Conservation (phyloP, 2,329 filamentous ascomycete genomes). For the Ceratocystis variospora region DNA sequence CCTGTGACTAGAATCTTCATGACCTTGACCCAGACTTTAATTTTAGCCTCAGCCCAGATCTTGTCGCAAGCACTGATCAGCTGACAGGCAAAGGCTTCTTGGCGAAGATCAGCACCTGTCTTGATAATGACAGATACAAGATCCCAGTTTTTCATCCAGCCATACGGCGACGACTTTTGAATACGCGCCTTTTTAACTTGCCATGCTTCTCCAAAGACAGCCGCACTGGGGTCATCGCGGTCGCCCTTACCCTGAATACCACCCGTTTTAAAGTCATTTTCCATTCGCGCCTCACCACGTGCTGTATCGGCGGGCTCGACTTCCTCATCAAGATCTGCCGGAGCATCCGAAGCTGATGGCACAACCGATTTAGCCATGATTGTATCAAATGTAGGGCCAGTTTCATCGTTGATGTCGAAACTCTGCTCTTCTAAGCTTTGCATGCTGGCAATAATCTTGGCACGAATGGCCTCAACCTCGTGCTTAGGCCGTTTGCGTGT, state of each 20-base stretch:
- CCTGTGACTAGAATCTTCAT: slow-evolving; percentile 81
- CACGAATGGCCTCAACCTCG: slow-evolving; percentile 70
- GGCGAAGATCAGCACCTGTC: slow-evolving; percentile 67
- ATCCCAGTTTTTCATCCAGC: slow-evolving; percentile 85
- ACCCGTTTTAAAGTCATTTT: slow-evolving; percentile 77
- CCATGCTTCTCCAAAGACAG: slow-evolving; percentile 79
- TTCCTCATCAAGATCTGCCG: slow-evolving; percentile 13
- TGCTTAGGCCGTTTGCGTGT: slow-evolving; percentile 65
- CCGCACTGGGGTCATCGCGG: slow-evolving; percentile 71
- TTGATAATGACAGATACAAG: slow-evolving; percentile 78
- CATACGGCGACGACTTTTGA: slow-evolving; percentile 68
- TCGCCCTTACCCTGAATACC: slow-evolving; percentile 69
- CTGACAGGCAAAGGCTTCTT: slow-evolving; percentile 79
- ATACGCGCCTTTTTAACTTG: slow-evolving; percentile 72
- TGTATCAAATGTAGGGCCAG: slow-evolving; percentile 62
- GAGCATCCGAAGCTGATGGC: slow-evolving; percentile 28
- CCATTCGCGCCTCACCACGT: slow-evolving; percentile 70
- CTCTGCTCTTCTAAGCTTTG: slow-evolving; percentile 75
- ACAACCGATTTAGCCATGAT: slow-evolving; percentile 63
- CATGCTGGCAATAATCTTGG: slow-evolving; percentile 84
- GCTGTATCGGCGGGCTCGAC: slow-evolving; percentile 32
- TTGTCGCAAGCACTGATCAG: slow-evolving; percentile 68
- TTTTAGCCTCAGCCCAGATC: slow-evolving; percentile 62
- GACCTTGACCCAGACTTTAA: slow-evolving; percentile 74
- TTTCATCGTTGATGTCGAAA: slow-evolving; percentile 60